Evolutionary conservation across 345 rosid species (phyloP).

Genomic region (Syzygium grande): DNA sequence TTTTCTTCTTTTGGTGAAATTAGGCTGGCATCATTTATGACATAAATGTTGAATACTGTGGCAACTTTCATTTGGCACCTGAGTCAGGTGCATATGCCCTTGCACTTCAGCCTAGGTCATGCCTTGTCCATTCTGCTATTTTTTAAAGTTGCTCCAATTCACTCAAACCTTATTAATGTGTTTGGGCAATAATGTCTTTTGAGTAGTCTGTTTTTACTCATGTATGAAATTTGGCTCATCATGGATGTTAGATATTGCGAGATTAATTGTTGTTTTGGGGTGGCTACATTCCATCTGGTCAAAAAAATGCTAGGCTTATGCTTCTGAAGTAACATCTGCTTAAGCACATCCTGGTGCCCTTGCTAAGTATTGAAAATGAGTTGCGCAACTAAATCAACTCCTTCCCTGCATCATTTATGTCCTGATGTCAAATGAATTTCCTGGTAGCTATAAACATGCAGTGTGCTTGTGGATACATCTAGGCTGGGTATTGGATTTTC

Average conservation of each 20-base stretch:
- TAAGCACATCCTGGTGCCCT: not conserved
- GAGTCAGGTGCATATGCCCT: not conserved
- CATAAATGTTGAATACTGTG: not conserved
- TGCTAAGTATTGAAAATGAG: not conserved
- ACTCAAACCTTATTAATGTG: not conserved
- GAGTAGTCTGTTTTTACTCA: not conserved
- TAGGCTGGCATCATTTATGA: not conserved
- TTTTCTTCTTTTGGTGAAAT: not conserved
- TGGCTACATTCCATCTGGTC: not conserved
- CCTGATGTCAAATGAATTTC: not conserved
- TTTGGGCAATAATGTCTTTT: not conserved
- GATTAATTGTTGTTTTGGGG: not conserved
- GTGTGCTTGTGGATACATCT: not conserved
- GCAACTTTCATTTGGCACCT: not conserved
- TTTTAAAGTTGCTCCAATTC: not conserved
- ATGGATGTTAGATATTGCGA: not conserved
- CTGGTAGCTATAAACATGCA: not conserved
- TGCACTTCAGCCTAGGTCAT: not conserved
- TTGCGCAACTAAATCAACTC: not conserved
- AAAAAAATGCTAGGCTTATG: not conserved
- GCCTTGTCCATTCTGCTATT: not conserved
- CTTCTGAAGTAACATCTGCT: not conserved
- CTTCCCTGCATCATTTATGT: not conserved
- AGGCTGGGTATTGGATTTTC: not conserved
- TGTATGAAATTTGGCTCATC: not conserved